These are phyloP conservation scores for Leccinum fuscescens DNA, from an alignment of 1,284 basidiomycete species.

Conservation along the genomic window DNA sequence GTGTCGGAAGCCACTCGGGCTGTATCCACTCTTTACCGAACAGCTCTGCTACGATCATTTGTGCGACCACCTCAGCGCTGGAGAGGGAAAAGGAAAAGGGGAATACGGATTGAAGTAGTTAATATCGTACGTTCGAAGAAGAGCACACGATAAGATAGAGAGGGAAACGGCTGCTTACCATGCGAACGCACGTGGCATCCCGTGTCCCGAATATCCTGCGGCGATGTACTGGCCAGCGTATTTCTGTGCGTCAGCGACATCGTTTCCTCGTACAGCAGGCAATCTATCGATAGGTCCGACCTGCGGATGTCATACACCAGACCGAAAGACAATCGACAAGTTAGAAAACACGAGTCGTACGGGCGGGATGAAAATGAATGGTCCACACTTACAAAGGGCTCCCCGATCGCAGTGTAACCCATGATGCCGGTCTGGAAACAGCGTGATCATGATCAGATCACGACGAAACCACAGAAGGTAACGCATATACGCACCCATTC, in stretches of 20 bases:
- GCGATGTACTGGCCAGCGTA: constrained; percentile 68
- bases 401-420: constrained; percentile 64
- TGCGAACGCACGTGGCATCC: constrained; percentile 75
- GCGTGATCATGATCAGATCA: not conserved
- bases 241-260: constrained; percentile 2
- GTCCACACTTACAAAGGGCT: constrained; percentile 63
- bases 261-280: constrained; percentile 12
- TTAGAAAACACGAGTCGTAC: not conserved
- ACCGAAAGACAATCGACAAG: too few species aligned
- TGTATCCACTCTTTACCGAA: constrained; percentile 42
- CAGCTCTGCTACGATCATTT: constrained; percentile 62
- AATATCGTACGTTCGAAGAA: not conserved
- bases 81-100: not conserved
- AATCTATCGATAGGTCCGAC: constrained; percentile 59
- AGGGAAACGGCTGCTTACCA: constrained; percentile 36
- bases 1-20: constrained; percentile 64
- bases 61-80: constrained; percentile 63
- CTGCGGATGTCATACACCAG: constrained; percentile 34
- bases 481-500: constrained; percentile 60
- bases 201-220: constrained; percentile 77
- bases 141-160: not conserved
- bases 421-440: constrained; percentile 72
- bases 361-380: not conserved
- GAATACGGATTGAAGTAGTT: not conserved
- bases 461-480: not conserved